Conservation (phyloP, 495 filamentous ascomycete species). For the Talaromyces trachyspermus region DNA sequence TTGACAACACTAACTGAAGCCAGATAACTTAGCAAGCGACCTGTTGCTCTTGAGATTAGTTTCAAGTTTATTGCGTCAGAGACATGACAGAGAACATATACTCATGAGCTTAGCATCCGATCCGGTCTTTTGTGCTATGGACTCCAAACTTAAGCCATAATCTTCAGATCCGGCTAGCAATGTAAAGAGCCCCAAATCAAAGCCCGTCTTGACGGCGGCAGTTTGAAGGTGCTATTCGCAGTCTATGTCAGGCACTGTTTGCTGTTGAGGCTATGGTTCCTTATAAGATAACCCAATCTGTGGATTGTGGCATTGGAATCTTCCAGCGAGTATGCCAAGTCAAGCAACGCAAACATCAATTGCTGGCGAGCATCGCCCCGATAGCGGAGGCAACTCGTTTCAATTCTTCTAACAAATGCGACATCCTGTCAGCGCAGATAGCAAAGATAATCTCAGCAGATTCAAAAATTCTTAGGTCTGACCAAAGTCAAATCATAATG, state of each 20-base stretch:
- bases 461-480: too few relatives aligned
- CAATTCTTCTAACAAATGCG: too few relatives aligned
- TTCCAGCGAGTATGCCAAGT: neutral
- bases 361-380: constrained; percentile 7
- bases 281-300: neutral
- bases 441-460: too few relatives aligned
- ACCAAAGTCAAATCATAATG: too few relatives aligned
- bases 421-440: too few relatives aligned
- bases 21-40: neutral
- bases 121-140: neutral
- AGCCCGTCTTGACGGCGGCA: neutral
- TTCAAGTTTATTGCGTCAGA: neutral
- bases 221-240: neutral
- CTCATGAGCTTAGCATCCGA: neutral
- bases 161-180: neutral
- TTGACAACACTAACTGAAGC: neutral
- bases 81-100: neutral
- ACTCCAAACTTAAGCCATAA: neutral
- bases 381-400: too few relatives aligned
- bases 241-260: neutral
- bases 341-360: neutral
- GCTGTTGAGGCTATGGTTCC: neutral
- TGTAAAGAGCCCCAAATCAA: neutral
- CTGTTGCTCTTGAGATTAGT: neutral
- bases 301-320: neutral